Percentiles rank a stretch among this genome's conserved stretches.
phyloP scores from a whole-genome alignment of 140 eudicot genomes.

The Ambrosia hybrid region DNA sequence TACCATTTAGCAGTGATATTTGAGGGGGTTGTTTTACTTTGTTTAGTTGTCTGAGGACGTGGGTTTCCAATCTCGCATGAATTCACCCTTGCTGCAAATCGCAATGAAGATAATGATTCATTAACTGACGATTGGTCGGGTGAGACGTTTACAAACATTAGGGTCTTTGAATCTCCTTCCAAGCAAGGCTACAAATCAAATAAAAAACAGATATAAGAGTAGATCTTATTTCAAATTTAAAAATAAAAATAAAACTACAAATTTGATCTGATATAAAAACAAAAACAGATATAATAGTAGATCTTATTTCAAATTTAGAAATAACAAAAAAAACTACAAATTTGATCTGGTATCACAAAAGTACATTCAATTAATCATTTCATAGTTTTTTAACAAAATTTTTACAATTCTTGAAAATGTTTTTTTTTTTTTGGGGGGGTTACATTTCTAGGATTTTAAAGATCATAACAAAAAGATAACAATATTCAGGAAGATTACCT shows the following conservation, averaged over 20 bases:
- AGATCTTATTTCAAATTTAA: too few relatives aligned
- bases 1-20: too few relatives aligned
- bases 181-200: constrained; percentile 70
- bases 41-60: constrained; percentile 69
- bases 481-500: constrained; percentile 42
- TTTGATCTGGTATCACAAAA: too few relatives aligned
- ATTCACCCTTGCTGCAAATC: constrained; percentile 92
- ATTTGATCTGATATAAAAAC: too few relatives aligned
- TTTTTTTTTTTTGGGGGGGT: too few relatives aligned
- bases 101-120: constrained; percentile 79
- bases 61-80: constrained; percentile 93
- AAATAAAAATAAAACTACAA: too few relatives aligned
- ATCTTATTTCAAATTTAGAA: too few relatives aligned
- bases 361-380: too few relatives aligned
- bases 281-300: background rate
- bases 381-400: too few relatives aligned
- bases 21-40: too few relatives aligned
- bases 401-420: too few relatives aligned
- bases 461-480: background rate
- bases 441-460: background rate
- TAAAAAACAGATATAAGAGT: background rate
- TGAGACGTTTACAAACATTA: constrained; percentile 84
- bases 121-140: constrained; percentile 72
- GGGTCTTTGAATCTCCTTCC: constrained; percentile 90
- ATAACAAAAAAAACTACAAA: too few relatives aligned